Conservation (phyloP, 2,329 filamentous ascomycete species). For the Blumeria graminis region DNA sequence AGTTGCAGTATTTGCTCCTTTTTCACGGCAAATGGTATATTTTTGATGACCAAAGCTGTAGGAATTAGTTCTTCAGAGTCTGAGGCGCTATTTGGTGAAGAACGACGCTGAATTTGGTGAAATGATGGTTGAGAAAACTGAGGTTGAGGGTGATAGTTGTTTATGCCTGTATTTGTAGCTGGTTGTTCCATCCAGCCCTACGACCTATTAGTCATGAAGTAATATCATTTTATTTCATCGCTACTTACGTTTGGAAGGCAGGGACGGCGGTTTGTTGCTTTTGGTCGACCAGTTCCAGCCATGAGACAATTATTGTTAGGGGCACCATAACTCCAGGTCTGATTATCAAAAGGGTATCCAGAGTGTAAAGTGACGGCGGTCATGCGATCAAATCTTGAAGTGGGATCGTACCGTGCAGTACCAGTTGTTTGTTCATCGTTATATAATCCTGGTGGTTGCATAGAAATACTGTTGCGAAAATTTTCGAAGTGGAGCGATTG, state of each 20-base stretch:
- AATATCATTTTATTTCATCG: neutral
- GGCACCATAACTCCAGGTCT: constrained; percentile 55
- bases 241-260: constrained; percentile 53
- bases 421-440: constrained; percentile 30
- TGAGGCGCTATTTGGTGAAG: constrained; percentile 5
- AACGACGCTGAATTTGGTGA: constrained; percentile 7
- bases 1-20: constrained; percentile 83
- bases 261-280: constrained; percentile 28
- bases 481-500: constrained; percentile 57
- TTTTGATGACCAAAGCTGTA: constrained; percentile 97
- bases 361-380: constrained; percentile 20
- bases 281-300: constrained; percentile 34
- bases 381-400: constrained; percentile 10
- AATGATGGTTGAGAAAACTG: constrained; percentile 9
- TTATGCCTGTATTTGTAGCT: constrained; percentile 20
- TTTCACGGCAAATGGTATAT: constrained; percentile 94
- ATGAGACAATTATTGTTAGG: constrained; percentile 35
- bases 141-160: constrained; percentile 11
- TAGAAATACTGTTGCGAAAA: constrained; percentile 21
- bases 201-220: constrained; percentile 1
- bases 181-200: constrained; percentile 38
- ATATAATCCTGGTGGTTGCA: constrained; percentile 39
- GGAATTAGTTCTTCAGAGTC: constrained; percentile 65
- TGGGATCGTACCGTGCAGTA: constrained; percentile 26
- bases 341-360: constrained; percentile 43